Conservation (phyloP, 805 yeast species). For the Dipodascus geniculatus region DNA sequence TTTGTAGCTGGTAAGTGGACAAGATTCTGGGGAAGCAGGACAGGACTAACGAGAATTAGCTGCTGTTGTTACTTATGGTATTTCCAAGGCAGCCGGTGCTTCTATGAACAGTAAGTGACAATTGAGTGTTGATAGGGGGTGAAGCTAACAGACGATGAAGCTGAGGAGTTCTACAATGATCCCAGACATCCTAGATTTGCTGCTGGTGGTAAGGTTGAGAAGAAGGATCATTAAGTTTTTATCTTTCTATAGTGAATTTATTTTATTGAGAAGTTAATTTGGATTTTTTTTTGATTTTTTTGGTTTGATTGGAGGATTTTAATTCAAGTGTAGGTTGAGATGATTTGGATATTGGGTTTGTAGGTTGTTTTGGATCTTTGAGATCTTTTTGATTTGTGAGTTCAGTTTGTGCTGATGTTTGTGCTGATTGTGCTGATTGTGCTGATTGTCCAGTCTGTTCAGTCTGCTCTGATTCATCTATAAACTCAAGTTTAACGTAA, state of each 20-base stretch:
- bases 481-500: slow-evolving; percentile 8
- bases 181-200: slow-evolving; percentile 89
- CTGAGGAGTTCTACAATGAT: slow-evolving; percentile 74
- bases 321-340: background rate
- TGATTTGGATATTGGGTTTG: background rate
- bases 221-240: slow-evolving; percentile 6
- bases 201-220: slow-evolving; percentile 7
- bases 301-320: background rate
- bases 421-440: no score
- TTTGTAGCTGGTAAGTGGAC: slow-evolving; percentile 61
- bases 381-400: slow-evolving; percentile 39
- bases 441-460: slow-evolving; percentile 6
- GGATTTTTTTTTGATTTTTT: background rate
- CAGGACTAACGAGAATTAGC: slow-evolving; percentile 10
- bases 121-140: slow-evolving; percentile 1
- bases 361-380: slow-evolving; percentile 7
- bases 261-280: no score
- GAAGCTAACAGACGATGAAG: background rate
- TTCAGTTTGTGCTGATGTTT: slow-evolving; percentile 11
- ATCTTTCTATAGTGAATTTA: background rate
- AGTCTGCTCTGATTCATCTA: slow-evolving; percentile 7
- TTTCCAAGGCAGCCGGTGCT: slow-evolving; percentile 58
- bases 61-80: slow-evolving; percentile 54
- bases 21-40: slow-evolving; percentile 2
- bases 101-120: slow-evolving; percentile 41